Base-by-base conservation (phyloP, 2,329 filamentous ascomycete species). In the Claviceps sp. region DNA sequence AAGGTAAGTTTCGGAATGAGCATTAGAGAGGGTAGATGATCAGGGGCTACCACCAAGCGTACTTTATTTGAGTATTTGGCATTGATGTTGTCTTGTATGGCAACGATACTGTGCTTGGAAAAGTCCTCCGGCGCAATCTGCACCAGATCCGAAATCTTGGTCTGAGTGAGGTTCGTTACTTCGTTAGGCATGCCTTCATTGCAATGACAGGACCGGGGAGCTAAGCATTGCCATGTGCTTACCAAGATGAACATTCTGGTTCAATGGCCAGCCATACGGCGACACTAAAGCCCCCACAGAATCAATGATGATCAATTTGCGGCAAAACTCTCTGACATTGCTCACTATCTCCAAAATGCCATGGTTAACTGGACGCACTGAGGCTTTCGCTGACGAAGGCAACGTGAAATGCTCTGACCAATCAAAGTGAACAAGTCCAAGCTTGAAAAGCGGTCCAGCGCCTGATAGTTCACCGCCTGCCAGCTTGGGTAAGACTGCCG, bases 81-180 rank as follows among this genome's bases (percentile, higher is more conserved):
- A 66, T 98, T 97, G 71, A 98, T 93, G 62, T 93, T 93, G 71
- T 98, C 90, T 69, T 96, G 89, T 57, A 98, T 88, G 1, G 89
- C 88, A 56, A 89, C 79, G 37, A 81, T 78, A 63, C 87, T 94
- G 55, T 81, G 76, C 68, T 93, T 93, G 55, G 82, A 78, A 64
- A 97, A 95, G 65, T 96, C 87, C 62, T 88, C 80, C 1, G 93
- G 93, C 37, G 81, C 78, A 70, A 98, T 94, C 70, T 95, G 88
- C 59, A 98, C 88, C 60, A 98, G 77, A 73, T 98, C 93, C 60
- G 89, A 85, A 61, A 98, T 83, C 59, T 93, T 95, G 44, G 89
- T 93, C 93, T 95, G 56, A 37, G 37, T 22, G 38, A 50, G 20
- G 20, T 44, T 22, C 3, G 14, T 43, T 43, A 3, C 26, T 44